Evolutionary conservation across 2,329 filamentous ascomycete species (phyloP).

Genomic region (Anthostomella pinea): DNA sequence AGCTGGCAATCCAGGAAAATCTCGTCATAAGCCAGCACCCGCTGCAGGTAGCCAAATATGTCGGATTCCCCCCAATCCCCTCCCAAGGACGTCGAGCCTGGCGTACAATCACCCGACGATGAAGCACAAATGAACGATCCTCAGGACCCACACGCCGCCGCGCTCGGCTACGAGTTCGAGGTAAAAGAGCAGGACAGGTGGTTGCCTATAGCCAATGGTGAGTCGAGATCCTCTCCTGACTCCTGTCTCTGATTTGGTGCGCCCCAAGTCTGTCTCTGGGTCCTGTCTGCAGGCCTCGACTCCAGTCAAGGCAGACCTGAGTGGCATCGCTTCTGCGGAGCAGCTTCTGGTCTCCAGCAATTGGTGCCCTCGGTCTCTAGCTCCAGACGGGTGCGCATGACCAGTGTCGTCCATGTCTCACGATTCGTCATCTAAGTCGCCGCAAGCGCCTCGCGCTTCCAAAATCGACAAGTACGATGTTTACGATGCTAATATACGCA

Average conservation of each 20-base stretch:
- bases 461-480: slow-evolving; percentile 50
- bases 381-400: slow-evolving; percentile 37
- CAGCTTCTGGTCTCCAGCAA: slow-evolving; percentile 37
- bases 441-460: slow-evolving; percentile 46
- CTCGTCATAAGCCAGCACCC: slow-evolving; percentile 61
- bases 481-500: slow-evolving; percentile 89
- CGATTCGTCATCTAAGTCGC: slow-evolving; percentile 52
- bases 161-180: slow-evolving; percentile 87
- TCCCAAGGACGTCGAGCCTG: slow-evolving; percentile 92
- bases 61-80: slow-evolving; percentile 82
- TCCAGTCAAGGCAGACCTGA: slow-evolving; percentile 29
- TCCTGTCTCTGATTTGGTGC: slow-evolving; percentile 49
- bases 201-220: slow-evolving; percentile 99
- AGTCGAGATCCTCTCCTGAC: slow-evolving; percentile 50
- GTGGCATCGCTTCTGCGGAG: slow-evolving; percentile 47
- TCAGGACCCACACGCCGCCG: slow-evolving; percentile 73
- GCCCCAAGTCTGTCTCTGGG: slow-evolving; percentile 39
- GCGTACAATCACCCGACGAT: slow-evolving; percentile 89
- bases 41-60: slow-evolving; percentile 81
- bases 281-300: slow-evolving; percentile 29
- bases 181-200: slow-evolving; percentile 99
- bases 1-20: slow-evolving; percentile 53
- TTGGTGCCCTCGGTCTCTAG: slow-evolving; percentile 40
- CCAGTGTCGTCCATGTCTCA: slow-evolving; percentile 52
- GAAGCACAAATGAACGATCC: slow-evolving; percentile 90